Evolutionary conservation across 225 moss, liverwort and hornwort species (phyloP).

Genomic region (Ulota crispa): DNA sequence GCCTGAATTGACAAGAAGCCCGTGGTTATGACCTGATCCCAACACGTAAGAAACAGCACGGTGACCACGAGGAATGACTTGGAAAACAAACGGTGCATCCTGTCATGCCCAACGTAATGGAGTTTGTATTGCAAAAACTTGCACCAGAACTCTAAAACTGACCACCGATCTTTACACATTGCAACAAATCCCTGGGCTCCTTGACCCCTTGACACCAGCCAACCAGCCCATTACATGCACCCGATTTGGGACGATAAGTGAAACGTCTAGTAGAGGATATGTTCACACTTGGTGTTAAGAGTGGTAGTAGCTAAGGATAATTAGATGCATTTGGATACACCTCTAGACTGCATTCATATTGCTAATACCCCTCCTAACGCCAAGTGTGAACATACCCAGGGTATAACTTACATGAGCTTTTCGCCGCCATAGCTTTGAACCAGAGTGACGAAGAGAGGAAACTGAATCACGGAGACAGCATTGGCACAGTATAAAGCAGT

Average conservation of each 20-base stretch:
- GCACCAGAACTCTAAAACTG: conserved; percentile 19
- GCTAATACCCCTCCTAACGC: no score
- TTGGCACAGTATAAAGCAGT: not conserved
- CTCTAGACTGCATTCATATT: no score
- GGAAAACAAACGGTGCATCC: conserved; percentile 2
- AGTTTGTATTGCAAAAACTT: not conserved
- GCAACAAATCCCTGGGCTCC: conserved; percentile 6
- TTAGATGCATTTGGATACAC: no score
- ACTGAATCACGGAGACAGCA: not conserved
- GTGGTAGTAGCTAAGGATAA: no score
- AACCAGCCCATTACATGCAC: not conserved
- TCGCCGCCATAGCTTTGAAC: conserved; percentile 2
- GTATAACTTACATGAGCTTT: not conserved
- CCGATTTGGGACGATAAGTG: not conserved
- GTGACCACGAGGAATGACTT: not conserved
- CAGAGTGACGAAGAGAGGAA: not conserved
- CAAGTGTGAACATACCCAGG: no score
- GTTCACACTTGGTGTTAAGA: no score
- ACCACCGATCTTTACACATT: conserved; percentile 1
- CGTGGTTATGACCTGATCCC: not conserved
- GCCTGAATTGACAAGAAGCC: not conserved
- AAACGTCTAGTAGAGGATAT: not conserved
- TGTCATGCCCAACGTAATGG: not conserved
- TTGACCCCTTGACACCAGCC: not conserved
- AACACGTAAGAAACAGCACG: not conserved